These are phyloP conservation scores for Dioszegia crocea DNA, from an alignment of 768 basidiomycete genomes.

Conservation along the genomic window DNA sequence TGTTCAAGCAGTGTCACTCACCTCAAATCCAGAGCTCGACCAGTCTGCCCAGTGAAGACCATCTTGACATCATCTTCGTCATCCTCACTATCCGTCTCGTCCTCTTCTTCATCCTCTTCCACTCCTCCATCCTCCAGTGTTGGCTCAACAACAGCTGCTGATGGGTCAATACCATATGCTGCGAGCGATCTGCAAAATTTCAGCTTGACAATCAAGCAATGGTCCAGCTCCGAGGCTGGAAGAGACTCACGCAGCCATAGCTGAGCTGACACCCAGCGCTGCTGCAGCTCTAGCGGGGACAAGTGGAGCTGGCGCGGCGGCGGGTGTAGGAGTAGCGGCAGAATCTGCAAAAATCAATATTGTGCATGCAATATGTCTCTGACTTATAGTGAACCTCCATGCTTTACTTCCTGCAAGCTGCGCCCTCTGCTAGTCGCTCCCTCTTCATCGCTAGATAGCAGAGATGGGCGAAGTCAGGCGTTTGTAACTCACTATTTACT, in stretches of 20 bases:
- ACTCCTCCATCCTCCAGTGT: conserved; percentile 36
- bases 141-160: conserved; percentile 21
- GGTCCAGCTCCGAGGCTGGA: neutral
- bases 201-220: neutral
- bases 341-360: conserved; percentile 3
- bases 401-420: too few species aligned
- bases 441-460: too few species aligned
- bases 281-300: conserved; percentile 2
- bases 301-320: neutral
- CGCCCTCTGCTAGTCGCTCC: too few species aligned
- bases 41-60: conserved; percentile 35
- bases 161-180: conserved; percentile 35
- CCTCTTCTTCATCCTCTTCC: conserved; percentile 35
- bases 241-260: conserved; percentile 17
- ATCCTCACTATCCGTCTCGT: conserved; percentile 26
- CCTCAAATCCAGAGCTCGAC: conserved; percentile 45
- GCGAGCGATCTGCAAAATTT: conserved; percentile 21
- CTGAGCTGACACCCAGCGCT: conserved; percentile 8
- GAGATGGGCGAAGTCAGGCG: too few species aligned
- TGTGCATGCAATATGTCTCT: neutral
- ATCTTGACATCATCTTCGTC: conserved; percentile 46
- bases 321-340: neutral
- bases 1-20: conserved; percentile 19
- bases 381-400: too few species aligned
- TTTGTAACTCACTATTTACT: neutral